Evolutionary conservation across 257 asterid species (phyloP), one percentile per base, ranked within the genome.

Genomic region (Primulina eburnea): DNA sequence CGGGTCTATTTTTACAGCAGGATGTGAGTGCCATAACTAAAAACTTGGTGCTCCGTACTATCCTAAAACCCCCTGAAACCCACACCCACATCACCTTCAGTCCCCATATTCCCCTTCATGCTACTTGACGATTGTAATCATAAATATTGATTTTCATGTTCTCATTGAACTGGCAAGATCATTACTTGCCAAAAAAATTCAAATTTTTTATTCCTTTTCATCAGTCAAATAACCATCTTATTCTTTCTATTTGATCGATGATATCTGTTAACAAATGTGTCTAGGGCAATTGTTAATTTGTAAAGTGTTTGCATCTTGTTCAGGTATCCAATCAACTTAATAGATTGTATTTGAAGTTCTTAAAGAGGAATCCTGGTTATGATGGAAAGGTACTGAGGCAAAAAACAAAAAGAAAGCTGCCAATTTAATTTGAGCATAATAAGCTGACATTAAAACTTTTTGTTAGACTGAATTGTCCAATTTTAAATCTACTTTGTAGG

Each of bases 301-400:
- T 67, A 58, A 68, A 72, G 64, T 64, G 60, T 62, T 77, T 62
- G 52, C 76, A 69, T 69, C 72, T 29, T 78, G 16, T 77, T 75
- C 88, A 93, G 99, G 97, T 93, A 32, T 93, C 96, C 21, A 86
- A 77, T 78, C 96, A 93, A 68, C 87, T 93, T 60, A 93, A 93
- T 84, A 84, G 74, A 76, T 76, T 93, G 68, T 93, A 90, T 86
- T 64, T 90, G 82, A 93, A 93, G 86, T 93, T 93, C 74, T 87
- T 90, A 29, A 86, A 86, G 86, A 85, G 99, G 86, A 93, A 93
- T 81, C 99, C 99, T 63, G 96, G 95, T 68, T 93, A 93, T 77
- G 90, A 89, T 70, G 97, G 99, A 72, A 93, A 93, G 96, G 99
- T 93, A 83, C 40, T 11, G 66, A 52, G 43, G 75, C 60, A 57